phyloP scores from a whole-genome alignment of 352 stramenopile species.

The Pythium insidiosum region DNA sequence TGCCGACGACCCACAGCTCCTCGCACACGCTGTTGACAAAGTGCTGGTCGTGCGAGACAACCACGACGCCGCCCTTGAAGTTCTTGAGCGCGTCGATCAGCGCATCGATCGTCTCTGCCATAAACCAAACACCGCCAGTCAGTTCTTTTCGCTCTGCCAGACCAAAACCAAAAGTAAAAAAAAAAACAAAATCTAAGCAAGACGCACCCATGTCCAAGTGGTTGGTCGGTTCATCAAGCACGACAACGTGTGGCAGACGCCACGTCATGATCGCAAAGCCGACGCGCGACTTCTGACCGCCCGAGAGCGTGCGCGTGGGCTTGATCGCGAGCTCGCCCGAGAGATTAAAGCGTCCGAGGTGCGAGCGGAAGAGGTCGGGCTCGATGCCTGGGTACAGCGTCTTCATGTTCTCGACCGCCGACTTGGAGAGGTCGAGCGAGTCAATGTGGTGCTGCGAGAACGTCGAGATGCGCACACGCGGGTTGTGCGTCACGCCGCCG shows the following conservation, averaged over 20 bases:
- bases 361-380: conserved; percentile 87
- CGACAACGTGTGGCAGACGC: conserved; percentile 92
- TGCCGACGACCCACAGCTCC: conserved; percentile 89
- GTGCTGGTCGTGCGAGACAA: conserved; percentile 98
- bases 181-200: not conserved
- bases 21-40: conserved; percentile 95
- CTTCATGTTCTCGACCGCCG: conserved; percentile 88
- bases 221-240: conserved; percentile 97
- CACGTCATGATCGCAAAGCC: conserved; percentile 95
- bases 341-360: conserved; percentile 95
- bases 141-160: not conserved
- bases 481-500: conserved; percentile 88
- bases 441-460: conserved; percentile 97
- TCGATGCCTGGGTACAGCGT: conserved; percentile 84
- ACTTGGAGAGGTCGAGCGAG: conserved; percentile 90
- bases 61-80: conserved; percentile 95
- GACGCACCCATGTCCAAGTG: conserved; percentile 92
- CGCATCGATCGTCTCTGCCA: conserved; percentile 79
- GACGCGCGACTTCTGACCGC: conserved; percentile 92
- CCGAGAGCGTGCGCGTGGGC: conserved; percentile 91
- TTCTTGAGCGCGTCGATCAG: conserved; percentile 93
- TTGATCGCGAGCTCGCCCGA: conserved; percentile 93
- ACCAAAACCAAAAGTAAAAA: conserved; percentile 6
- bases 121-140: not conserved
- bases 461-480: conserved; percentile 89